Evolutionary conservation across 1,284 basidiomycete genomes (phyloP), one percentile per base, ranked within the genome.

Genomic region (Cryptococcus sp.): DNA sequence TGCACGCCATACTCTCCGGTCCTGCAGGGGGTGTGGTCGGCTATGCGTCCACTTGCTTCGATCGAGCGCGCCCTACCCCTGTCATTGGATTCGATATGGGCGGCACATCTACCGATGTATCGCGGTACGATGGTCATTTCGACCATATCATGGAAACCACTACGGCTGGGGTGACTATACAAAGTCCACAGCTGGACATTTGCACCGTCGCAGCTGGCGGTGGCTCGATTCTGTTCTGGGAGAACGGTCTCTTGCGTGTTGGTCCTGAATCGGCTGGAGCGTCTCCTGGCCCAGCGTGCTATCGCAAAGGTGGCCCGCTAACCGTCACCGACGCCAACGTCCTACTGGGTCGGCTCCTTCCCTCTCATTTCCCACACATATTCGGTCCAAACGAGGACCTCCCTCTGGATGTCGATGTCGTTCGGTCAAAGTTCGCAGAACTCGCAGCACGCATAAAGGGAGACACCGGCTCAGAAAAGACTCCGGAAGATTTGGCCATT

Each of bases 121-220:
- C 89, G 3, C 50, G 70, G 20, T 72, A 57, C 52, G 69, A 55
- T 16, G 70, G 70, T 13, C 65, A 69, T 55, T 59, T 70, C n/a
- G 73, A 75, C 51, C 68, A 70, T 42, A 68, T 76, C 3, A 69
- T 69, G 20, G 72, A 76, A 62, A 92, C 93, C 0, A 92, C 90
- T 0, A 92, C 93, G 0, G 93, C 93, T 0, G 91, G 91, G 57
- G 66, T 71, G 23, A 69, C 63, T 45, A 67, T 71, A 10, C 67
- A 69, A 54, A 61, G 62, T 10, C 67, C 67, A 6, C 67, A 70
- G 50, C 60, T 72, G 23, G 67, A 70, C 52, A 70, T 72, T 66
- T 71, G 72, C 47, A 77, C 75, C 19, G 77, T 78, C 13, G 79
- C 78, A 1, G 78, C 78, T 0, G 78, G 78, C 15, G 79, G 79